These are phyloP conservation scores for Leccinum angustisporum DNA, from an alignment of 1,284 basidiomycete genomes.

Conservation along the genomic window DNA sequence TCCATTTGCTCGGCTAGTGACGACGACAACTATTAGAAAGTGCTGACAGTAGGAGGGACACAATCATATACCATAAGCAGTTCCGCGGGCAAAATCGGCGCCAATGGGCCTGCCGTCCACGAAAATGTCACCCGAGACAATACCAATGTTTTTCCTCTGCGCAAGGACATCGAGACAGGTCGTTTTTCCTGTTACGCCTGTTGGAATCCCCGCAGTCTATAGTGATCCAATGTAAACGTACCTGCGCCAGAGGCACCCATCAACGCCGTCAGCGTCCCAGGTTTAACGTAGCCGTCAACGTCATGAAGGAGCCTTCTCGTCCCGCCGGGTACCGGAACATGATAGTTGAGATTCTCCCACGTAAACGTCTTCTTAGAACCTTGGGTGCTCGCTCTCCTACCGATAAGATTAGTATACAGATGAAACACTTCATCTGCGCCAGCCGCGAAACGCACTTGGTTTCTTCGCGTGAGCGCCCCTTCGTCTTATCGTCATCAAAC, in stretches of 20 bases:
- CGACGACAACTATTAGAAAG: slow-evolving; percentile 2
- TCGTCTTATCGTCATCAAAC: slow-evolving; percentile 27
- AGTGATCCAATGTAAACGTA: slow-evolving; percentile 10
- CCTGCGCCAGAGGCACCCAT: slow-evolving; percentile 82
- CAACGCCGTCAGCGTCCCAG: slow-evolving; percentile 78
- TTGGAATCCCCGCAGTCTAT: slow-evolving; percentile 20
- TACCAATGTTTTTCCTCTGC: slow-evolving; percentile 84
- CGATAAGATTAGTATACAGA: background rate
- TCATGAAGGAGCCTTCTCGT: slow-evolving; percentile 74
- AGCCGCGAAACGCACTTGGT: slow-evolving; percentile 12
- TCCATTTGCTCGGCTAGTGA: slow-evolving; percentile 83
- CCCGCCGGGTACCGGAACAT: slow-evolving; percentile 73
- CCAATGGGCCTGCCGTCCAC: slow-evolving; percentile 78
- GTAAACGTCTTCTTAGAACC: slow-evolving; percentile 58
- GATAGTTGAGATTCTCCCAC: slow-evolving; percentile 72
- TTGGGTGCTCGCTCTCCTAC: background rate
- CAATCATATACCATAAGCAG: slow-evolving; percentile 61
- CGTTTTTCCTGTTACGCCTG: slow-evolving; percentile 50
- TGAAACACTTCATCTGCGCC: background rate
- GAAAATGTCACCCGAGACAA: slow-evolving; percentile 77
- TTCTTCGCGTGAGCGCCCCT: slow-evolving; percentile 26
- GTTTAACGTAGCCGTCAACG: slow-evolving; percentile 87
- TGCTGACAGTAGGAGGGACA: background rate
- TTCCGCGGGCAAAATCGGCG: slow-evolving; percentile 73
- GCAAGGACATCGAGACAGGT: slow-evolving; percentile 88